phyloP scores from a whole-genome alignment of 2,329 filamentous ascomycete genomes.

The Fusarium verrucosum region DNA sequence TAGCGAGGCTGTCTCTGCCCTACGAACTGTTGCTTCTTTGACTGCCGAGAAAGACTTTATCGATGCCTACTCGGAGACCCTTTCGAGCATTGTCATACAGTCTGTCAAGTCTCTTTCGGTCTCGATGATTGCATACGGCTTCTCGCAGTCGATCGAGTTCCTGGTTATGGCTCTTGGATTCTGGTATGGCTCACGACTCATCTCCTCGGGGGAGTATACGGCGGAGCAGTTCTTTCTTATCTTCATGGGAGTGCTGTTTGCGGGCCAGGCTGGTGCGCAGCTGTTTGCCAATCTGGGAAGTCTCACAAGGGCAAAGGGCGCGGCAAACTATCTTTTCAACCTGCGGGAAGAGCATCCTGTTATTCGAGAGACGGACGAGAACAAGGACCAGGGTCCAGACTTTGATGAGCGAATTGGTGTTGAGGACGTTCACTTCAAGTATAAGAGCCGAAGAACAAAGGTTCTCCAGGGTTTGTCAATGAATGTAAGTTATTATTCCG shows the following conservation, averaged over 20 bases:
- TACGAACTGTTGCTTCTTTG: conserved; percentile 56
- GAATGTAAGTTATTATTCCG: neutral
- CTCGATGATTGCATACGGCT: conserved; percentile 25
- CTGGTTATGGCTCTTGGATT: conserved; percentile 49
- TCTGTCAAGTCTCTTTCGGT: conserved; percentile 13
- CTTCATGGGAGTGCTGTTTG: conserved; percentile 54
- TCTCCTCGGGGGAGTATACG: conserved; percentile 50
- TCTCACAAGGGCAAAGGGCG: conserved; percentile 56
- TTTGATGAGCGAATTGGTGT: conserved; percentile 23
- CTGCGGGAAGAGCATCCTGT: conserved; percentile 48
- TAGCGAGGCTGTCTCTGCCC: conserved; percentile 56
- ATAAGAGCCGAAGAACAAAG: conserved; percentile 9
- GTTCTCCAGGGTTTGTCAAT: conserved; percentile 16
- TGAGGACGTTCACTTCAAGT: conserved; percentile 18
- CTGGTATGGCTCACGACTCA: conserved; percentile 45
- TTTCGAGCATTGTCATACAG: conserved; percentile 42
- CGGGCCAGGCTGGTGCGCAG: conserved; percentile 45
- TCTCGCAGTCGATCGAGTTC: conserved; percentile 44
- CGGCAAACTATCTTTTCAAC: conserved; percentile 57
- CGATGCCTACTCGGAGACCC: conserved; percentile 46
- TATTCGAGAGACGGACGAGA: conserved; percentile 50
- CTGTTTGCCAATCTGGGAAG: conserved; percentile 53
- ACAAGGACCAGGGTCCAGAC: conserved; percentile 42
- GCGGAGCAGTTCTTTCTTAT: conserved; percentile 54
- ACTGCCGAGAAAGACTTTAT: conserved; percentile 50